Base-by-base conservation (phyloP, 768 basidiomycete genomes). In the Sarcomyxa edulis region DNA sequence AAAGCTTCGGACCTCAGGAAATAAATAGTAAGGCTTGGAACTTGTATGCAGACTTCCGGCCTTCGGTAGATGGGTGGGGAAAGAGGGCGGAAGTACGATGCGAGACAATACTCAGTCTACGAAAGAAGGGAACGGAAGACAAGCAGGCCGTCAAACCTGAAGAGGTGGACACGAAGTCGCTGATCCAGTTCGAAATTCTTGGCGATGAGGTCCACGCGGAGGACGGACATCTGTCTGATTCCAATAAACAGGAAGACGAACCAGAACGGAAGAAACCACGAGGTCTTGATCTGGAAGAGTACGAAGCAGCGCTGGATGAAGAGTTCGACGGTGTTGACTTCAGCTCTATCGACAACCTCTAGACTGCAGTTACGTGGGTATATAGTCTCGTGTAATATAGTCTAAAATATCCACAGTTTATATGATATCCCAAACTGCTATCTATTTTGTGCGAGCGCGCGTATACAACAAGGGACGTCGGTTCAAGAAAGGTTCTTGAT, bases 21-120 rank as follows among this genome's bases (percentile, higher is more conserved):
- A 65, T 90, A 14, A 84, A 82, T 50, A 55, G 54, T 32, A 63
- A 69, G 40, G 95, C 84, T 7, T 93, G 85, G 66, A 62, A 70
- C 14, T 66, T 98, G 29, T 98, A 97, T 55, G 75, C 79, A 18
- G 83, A 87, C 12, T 96, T 97, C 58, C 80, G 94, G 42, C 94
- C 94, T 7, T 67, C 69, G 9, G 81, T 80, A 1, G 78, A 78
- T 19, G 80, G 76, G 18, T 98, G 94, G 94, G 94, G 94, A 5
- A 76, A 83, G 55, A 72, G 76, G 40, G 86, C 81, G 3, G 79
- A 88, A 48, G 65, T 96, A 19, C 69, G 69, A 25, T 88, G 85
- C 51, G 68, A 69, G 28, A 76, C 53, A 22, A 84, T 98, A 35
- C 66, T 97, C 22, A 71, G 54, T 14, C 55, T 87, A 42, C 62